Evolutionary conservation across 306 rosid species (phyloP), one percentile per base, ranked within the genome.

Genomic region (Mimosa pudica): DNA sequence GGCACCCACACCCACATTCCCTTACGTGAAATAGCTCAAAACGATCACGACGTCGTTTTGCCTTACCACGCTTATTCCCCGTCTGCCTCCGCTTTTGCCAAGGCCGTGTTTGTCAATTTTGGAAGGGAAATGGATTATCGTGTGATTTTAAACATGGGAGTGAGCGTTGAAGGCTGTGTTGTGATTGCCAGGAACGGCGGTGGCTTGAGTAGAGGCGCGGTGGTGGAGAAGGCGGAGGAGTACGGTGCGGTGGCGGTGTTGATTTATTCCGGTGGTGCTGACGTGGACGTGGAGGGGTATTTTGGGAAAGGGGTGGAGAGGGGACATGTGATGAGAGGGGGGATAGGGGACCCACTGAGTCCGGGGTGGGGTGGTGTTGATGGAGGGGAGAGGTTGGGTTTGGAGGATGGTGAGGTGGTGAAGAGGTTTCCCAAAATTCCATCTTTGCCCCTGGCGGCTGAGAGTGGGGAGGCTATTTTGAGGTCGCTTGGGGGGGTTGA

Each of bases 41-140:
- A 66, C 3, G 24, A 55, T 17, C 12, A 69, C 7, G 83, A 55
- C 4, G 86, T 91, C 30, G 97, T 95, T 5, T 70, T 16, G 1
- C 90, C 98, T 0, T 95, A 91, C 86, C 98, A 92, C 73, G 98
- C 98, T 0, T 95, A 95, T 86, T 92, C 98, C 52, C 97, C 98
- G 8, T 91, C 98, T 10, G 98, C 96, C 0, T 78, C 96, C 38
- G 92, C 83, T 35, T 63, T 71, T 45, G 89, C 89, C 1, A 77
- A 68, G 67, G 88, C 82, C 24, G 96, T 88, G n/a, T 95, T 89
- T 70, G 97, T 86, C 24, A 95, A 95, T 89, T 79, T 86, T 52
- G 98, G 98, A 0, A 76, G 87, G 73, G 96, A 83, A 32, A 84
- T 47, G 63, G 98, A 95, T 89, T 95, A 91, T 36, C 83, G 57